A percentile compares a stretch with the other conserved stretches of the same genome.
phyloP scores from a whole-genome alignment of 2,329 filamentous ascomycete genomes.

The Orbilia blumenaviensis region DNA sequence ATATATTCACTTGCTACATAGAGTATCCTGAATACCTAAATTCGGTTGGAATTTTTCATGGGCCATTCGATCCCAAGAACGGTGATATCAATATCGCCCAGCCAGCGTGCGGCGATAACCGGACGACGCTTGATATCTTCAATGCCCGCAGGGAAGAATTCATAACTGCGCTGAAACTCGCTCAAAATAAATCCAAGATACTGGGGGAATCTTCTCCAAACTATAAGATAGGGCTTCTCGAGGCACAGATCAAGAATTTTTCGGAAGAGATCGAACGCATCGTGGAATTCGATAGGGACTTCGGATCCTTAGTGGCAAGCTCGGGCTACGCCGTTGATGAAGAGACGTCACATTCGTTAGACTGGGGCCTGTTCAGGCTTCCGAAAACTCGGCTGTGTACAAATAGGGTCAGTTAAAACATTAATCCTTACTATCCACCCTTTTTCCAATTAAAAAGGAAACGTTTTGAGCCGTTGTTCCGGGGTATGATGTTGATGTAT shows the following conservation, averaged over 20 bases:
- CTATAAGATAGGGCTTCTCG: background rate
- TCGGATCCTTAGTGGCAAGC: background rate
- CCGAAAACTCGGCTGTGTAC: background rate
- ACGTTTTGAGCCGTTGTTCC: too few species aligned
- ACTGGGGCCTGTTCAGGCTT: slow-evolving; percentile 1
- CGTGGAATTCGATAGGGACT: background rate
- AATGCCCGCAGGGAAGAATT: background rate
- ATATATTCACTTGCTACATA: background rate
- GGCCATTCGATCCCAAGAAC: background rate
- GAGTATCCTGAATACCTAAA: slow-evolving; percentile 19
- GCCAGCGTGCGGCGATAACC: background rate
- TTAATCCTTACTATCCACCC: too few species aligned
- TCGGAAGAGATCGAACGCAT: background rate
- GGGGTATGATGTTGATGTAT: too few species aligned
- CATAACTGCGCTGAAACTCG: background rate
- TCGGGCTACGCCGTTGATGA: slow-evolving; percentile 11
- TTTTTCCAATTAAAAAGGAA: too few species aligned
- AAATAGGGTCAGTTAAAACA: background rate
- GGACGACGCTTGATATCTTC: background rate
- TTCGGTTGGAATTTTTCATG: background rate
- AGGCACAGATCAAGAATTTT: background rate
- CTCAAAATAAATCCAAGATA: background rate
- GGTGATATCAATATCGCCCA: background rate
- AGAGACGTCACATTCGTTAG: background rate
- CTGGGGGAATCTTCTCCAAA: background rate